A percentile compares a stretch with the other conserved stretches of the same genome.
These are phyloP conservation scores for Fraxinus baroniana DNA, from an alignment of 305 asterid genomes.

Conservation along the genomic window DNA sequence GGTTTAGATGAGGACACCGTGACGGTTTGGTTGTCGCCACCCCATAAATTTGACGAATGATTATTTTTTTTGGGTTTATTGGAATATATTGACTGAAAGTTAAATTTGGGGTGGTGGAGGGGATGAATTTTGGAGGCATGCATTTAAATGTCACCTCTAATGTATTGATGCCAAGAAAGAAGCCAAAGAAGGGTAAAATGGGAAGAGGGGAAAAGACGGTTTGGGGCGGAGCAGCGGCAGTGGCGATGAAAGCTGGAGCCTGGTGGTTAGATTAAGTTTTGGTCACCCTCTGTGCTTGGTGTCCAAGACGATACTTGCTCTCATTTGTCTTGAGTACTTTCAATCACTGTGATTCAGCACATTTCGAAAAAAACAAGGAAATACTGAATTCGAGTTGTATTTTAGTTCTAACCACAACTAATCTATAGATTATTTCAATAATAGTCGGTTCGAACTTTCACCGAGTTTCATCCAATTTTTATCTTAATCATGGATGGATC, in stretches of 20 bases:
- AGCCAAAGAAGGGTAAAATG: background rate
- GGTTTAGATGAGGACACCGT: conserved; percentile 50
- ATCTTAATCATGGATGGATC: background rate
- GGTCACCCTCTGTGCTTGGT: background rate
- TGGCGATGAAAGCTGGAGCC: conserved; percentile 26
- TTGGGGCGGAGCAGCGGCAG: background rate
- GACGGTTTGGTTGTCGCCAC: conserved; percentile 23
- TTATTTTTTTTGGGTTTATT: background rate
- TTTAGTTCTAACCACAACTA: background rate
- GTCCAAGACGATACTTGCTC: background rate
- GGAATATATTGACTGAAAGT: conserved; percentile 1
- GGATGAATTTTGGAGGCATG: conserved; percentile 31
- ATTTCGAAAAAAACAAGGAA: too few species aligned
- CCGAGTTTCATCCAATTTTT: background rate
- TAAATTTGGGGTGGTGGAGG: conserved; percentile 25
- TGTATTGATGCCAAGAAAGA: conserved; percentile 28
- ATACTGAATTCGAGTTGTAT: too few species aligned
- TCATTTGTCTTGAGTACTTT: background rate
- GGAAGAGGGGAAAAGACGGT: background rate
- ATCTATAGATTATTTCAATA: too few species aligned
- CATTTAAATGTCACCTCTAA: conserved; percentile 26
- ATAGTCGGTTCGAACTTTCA: background rate
- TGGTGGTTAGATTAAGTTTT: conserved; percentile 16
- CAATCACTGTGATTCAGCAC: background rate
- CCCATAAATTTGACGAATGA: conserved; percentile 4